Conservation (phyloP, 1,284 basidiomycete genomes). For the Ceratobasidium sp. region DNA sequence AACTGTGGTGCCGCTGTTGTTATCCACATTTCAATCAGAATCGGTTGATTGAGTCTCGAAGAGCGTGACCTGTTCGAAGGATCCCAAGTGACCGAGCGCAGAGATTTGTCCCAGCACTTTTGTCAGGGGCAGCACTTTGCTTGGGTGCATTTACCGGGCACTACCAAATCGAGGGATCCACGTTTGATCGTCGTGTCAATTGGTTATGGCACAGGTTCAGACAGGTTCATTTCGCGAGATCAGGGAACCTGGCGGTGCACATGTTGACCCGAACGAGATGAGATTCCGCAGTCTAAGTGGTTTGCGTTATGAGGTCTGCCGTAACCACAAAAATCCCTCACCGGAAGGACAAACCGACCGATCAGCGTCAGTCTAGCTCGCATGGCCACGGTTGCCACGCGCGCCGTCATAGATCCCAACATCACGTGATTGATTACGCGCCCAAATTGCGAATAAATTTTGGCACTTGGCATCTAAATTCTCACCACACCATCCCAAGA, state of each 20-base stretch:
- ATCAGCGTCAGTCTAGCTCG: not conserved
- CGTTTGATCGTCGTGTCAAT: constrained; percentile 34
- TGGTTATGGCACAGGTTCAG: constrained; percentile 14
- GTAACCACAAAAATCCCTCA: not conserved
- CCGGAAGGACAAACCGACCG: not conserved
- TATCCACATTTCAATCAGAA: constrained; percentile 32
- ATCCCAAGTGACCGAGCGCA: constrained; percentile 4
- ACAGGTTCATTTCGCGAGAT: not conserved
- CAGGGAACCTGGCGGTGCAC: constrained; percentile 28
- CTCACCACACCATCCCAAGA: constrained; percentile 70
- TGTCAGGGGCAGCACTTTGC: constrained; percentile 22
- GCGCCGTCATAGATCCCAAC: not conserved
- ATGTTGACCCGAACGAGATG: constrained; percentile 19
- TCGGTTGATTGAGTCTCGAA: constrained; percentile 37
- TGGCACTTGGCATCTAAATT: not conserved
- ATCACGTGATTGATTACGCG: constrained; percentile 12
- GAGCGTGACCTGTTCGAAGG: constrained; percentile 15
- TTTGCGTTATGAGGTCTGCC: constrained; percentile 2
- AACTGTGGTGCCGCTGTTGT: constrained; percentile 25
- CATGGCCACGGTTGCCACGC: constrained; percentile 10
- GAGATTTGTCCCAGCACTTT: constrained; percentile 15
- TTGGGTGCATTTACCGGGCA: constrained; percentile 8
- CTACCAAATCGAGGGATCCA: constrained; percentile 41
- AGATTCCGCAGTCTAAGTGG: constrained; percentile 1
- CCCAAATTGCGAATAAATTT: constrained; percentile 37